phyloP scores from a whole-genome alignment of 768 basidiomycete genomes.

The Paxillus ammoniavirescens region DNA sequence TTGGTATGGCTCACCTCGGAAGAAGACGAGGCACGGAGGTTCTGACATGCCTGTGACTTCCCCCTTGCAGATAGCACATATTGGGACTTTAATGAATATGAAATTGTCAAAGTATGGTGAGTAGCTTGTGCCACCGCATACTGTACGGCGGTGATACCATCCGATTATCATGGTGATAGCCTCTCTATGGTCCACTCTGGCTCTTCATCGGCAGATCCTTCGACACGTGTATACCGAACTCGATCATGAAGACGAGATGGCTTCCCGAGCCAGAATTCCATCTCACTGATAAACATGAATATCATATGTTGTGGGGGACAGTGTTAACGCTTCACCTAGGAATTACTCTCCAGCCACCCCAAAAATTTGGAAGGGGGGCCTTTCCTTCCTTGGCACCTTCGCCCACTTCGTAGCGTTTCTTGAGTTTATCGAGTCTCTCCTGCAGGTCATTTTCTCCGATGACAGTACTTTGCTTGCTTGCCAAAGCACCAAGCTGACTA shows the following conservation, averaged over 20 bases:
- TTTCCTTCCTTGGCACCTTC: slow-evolving; percentile 38
- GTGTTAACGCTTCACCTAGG: slow-evolving; percentile 55
- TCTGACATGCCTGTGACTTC: too few species aligned
- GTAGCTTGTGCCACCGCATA: neutral
- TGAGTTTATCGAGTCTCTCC: slow-evolving; percentile 54
- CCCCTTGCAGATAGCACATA: neutral
- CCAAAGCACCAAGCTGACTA: slow-evolving; percentile 90
- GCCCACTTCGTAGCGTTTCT: slow-evolving; percentile 54
- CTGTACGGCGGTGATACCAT: neutral
- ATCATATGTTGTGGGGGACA: neutral
- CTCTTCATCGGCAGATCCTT: slow-evolving; percentile 44
- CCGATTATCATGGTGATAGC: slow-evolving; percentile 58
- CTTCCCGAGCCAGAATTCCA: slow-evolving; percentile 97
- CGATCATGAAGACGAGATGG: slow-evolving; percentile 94
- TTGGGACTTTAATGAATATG: neutral
- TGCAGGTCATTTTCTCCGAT: slow-evolving; percentile 73
- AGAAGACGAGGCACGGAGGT: too few species aligned
- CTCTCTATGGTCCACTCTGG: slow-evolving; percentile 77
- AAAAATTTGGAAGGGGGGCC: slow-evolving; percentile 83
- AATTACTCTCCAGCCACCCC: slow-evolving; percentile 97
- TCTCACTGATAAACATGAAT: slow-evolving; percentile 56
- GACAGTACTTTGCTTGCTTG: slow-evolving; percentile 82
- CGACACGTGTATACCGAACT: slow-evolving; percentile 66
- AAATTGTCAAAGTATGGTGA: neutral
- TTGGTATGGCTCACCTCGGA: too few species aligned